phyloP scores from a whole-genome alignment of 1,139 yeast genomes.

The Yamadazyma buinensis region DNA sequence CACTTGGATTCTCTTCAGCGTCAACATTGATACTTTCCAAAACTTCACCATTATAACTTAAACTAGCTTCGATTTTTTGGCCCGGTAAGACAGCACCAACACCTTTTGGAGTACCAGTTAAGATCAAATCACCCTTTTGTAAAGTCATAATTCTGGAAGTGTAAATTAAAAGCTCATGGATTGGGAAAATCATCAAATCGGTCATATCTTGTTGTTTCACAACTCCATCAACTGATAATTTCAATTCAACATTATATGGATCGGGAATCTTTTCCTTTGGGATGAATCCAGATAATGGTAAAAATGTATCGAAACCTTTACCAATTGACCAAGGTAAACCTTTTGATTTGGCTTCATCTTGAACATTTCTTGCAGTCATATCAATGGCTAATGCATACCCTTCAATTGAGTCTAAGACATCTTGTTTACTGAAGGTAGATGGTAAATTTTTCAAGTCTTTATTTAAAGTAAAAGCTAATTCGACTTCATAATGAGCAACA shows the following conservation, averaged over 20 bases:
- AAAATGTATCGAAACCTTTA: conserved; percentile 93
- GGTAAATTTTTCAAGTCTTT: conserved; percentile 61
- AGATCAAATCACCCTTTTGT: conserved; percentile 82
- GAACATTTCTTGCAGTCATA: conserved; percentile 93
- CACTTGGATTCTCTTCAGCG: conserved; percentile 72
- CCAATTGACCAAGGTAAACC: conserved; percentile 97
- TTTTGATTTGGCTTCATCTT: conserved; percentile 88
- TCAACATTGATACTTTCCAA: conserved; percentile 51
- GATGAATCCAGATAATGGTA: conserved; percentile 74
- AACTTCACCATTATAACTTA: conserved; percentile 51
- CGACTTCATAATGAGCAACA: conserved; percentile 87
- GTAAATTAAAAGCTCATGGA: conserved; percentile 73
- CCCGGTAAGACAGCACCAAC: conserved; percentile 83
- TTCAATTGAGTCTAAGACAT: conserved; percentile 73
- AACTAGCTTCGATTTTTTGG: conserved; percentile 64
- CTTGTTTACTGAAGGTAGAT: conserved; percentile 54
- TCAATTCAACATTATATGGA: conserved; percentile 68
- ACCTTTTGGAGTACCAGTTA: conserved; percentile 99
- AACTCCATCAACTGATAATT: conserved; percentile 67
- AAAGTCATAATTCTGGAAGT: conserved; percentile 88
- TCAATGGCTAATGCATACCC: conserved; percentile 89
- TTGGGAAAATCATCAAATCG: conserved; percentile 83
- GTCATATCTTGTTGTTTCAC: conserved; percentile 73
- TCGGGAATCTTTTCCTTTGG: conserved; percentile 64
- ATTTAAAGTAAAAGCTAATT: conserved; percentile 75